Evolutionary conservation across 139 green algal species (phyloP), one percentile per base, ranked within the genome.

Genomic region (Chlorella ohadii): DNA sequence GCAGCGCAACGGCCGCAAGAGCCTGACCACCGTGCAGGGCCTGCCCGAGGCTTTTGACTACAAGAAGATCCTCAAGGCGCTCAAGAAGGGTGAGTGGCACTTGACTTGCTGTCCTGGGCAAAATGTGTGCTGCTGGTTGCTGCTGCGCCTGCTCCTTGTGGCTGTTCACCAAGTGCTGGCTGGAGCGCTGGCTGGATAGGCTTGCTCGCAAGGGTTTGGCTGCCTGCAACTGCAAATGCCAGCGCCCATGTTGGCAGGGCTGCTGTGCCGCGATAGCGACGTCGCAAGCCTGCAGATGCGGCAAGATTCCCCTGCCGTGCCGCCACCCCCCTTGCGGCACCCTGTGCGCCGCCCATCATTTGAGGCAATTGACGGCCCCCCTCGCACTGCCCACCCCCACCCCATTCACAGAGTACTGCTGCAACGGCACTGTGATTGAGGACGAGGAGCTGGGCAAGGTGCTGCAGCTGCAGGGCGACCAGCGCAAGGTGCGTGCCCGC

Each of bases 391-490:
- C 44, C 51, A 59, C 44, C 33, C 11, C 59, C 39, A 22, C 39
- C 57, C 28, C 56, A n/a, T 22, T 6, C 67, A 78, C 90, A 95
- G 94, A 99, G 85, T 99, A 99, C 83, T 99, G 96, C 89, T 99
- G 97, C 94, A 99, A 99, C 95, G 97, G 97, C 65, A 97, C 91
- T 27, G 95, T 99, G 36, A 96, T 99, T 28, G 96, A 99, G 79
- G 97, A 99, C 84, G 67, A 91, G 36, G 97, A 99, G 89, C 90
- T 97, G 6, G 97, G 97, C 66, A 91, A 97, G 84, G 91, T 95
- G 63, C 98, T 99, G 65, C 97, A 99, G 93, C 93, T 99, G 72
- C 97, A 99, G 87, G 97, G 97, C 47, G 97, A 99, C 88, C 97
- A 99, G 94, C 94, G 97, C 85, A 99, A 99, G 51, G 51, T 59